These are phyloP conservation scores for Naganishia sp. DNA, from an alignment of 1,284 basidiomycete species.

Conservation along the genomic window DNA sequence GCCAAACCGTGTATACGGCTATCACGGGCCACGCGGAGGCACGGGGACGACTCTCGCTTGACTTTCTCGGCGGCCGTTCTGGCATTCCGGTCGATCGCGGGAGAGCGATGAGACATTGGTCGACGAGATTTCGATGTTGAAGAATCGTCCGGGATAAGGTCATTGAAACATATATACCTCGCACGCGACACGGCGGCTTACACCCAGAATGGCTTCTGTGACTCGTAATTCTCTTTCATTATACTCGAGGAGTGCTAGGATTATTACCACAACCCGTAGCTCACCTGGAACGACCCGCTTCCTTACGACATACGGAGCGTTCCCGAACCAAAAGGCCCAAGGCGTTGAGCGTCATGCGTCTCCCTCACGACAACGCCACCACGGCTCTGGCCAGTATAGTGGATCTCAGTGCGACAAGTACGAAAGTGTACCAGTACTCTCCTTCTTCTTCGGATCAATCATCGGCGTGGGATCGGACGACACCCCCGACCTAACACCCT, in stretches of 20 bases:
- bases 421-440: slow-evolving; percentile 30
- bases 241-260: no score
- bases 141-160: no score
- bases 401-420: background rate
- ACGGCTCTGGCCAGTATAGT: slow-evolving; percentile 6
- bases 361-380: slow-evolving; percentile 3
- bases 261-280: no score
- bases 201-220: no score
- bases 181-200: no score
- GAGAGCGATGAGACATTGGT: slow-evolving; percentile 1
- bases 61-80: background rate
- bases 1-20: background rate
- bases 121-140: background rate
- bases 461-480: slow-evolving; percentile 8
- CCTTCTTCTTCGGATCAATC: slow-evolving; percentile 30
- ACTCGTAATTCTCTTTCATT: no score
- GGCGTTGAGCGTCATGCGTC: no score
- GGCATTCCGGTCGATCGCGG: background rate
- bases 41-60: background rate
- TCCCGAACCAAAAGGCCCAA: no score
- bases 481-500: slow-evolving; percentile 37
- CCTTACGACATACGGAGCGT: no score
- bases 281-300: no score
- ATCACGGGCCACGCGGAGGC: background rate
- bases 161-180: no score